Evolutionary conservation across 176 grass and related monocot genomes (phyloP).

Genomic region (Neostapfia colusana): DNA sequence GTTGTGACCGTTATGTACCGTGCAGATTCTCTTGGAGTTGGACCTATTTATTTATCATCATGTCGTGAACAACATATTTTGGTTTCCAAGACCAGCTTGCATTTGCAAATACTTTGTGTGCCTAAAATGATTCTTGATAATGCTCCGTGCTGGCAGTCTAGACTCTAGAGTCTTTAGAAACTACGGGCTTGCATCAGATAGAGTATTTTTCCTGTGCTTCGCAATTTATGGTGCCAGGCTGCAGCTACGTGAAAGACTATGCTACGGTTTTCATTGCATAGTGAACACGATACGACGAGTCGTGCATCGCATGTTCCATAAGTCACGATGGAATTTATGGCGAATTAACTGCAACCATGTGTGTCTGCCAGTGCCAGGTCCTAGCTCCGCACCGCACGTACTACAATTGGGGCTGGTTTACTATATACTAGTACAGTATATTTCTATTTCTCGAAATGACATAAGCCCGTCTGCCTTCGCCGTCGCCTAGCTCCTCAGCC

Average conservation of each 20-base stretch:
- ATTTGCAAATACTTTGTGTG: background rate
- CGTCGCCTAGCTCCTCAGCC: background rate
- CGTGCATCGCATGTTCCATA: background rate
- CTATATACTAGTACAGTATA: no score
- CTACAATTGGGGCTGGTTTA: no score
- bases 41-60: conserved; percentile 40
- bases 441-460: no score
- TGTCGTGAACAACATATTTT: conserved; percentile 35
- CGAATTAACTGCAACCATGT: conserved; percentile 34
- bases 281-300: background rate
- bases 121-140: background rate
- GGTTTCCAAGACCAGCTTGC: conserved; percentile 16
- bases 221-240: no score
- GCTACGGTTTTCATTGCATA: no score
- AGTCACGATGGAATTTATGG: background rate
- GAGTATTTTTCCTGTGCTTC: no score
- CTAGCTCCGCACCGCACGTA: no score
- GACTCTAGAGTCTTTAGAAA: no score
- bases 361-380: background rate
- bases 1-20: conserved; percentile 33
- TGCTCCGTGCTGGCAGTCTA: background rate
- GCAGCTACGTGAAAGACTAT: no score
- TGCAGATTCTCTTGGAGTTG: no score
- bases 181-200: no score
- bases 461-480: background rate